Evolutionary conservation across 345 rosid species (phyloP).

Genomic region (Arabis hirsuta): DNA sequence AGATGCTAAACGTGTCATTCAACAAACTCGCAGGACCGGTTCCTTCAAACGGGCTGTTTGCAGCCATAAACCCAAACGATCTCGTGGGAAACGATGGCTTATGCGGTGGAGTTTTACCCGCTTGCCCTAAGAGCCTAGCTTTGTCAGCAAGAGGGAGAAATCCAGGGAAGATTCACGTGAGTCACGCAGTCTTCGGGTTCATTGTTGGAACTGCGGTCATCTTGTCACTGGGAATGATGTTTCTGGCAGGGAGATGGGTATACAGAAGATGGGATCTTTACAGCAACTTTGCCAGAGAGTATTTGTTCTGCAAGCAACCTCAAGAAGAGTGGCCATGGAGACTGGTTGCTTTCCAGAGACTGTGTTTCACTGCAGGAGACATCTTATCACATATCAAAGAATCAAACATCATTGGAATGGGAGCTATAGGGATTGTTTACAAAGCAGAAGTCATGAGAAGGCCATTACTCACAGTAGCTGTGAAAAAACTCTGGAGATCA

Average conservation of each 20-base stretch:
- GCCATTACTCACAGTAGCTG: slow-evolving; percentile 68
- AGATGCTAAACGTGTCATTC: slow-evolving; percentile 75
- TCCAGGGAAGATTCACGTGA: slow-evolving; percentile 51
- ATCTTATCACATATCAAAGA: slow-evolving; percentile 76
- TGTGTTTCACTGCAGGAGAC: slow-evolving; percentile 72
- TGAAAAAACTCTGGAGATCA: slow-evolving; percentile 90
- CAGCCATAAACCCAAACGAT: slow-evolving; percentile 65
- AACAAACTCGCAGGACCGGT: slow-evolving; percentile 76
- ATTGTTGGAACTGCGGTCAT: slow-evolving; percentile 58
- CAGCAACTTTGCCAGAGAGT: slow-evolving; percentile 50
- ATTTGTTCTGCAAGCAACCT: slow-evolving; percentile 54
- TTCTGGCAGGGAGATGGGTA: slow-evolving; percentile 60
- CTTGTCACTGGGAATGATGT: slow-evolving; percentile 52
- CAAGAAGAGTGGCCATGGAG: slow-evolving; percentile 91
- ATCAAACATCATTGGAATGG: slow-evolving; percentile 84
- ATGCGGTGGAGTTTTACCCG: slow-evolving; percentile 67
- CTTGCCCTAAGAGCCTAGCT: slow-evolving; percentile 54
- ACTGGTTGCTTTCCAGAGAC: slow-evolving; percentile 79
- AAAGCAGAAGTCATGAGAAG: slow-evolving; percentile 74
- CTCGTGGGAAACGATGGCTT: slow-evolving; percentile 77
- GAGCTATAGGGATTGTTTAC: slow-evolving; percentile 91
- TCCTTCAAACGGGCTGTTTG: slow-evolving; percentile 62
- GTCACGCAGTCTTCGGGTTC: slow-evolving; percentile 60
- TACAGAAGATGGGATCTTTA: slow-evolving; percentile 76
- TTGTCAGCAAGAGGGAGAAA: slow-evolving; percentile 29